Base-by-base conservation (phyloP, 345 rosid genomes). In the Excoecaria cochinchinensis region DNA sequence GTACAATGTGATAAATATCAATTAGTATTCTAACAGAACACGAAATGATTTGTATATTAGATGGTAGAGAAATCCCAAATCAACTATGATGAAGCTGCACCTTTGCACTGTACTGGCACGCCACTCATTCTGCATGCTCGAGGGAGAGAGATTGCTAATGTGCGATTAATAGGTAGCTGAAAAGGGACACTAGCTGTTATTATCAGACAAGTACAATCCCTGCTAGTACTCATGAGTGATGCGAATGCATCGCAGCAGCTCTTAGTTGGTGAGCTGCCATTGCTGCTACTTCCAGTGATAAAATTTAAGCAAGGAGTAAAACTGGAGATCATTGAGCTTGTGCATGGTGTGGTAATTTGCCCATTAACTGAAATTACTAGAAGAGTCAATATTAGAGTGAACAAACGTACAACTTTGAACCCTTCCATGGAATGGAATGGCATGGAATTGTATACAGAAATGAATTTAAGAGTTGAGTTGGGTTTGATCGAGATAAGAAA, bases 231-330 rank as follows among this genome's bases (percentile, higher is more conserved):
- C 83, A 78, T 78, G 60, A 92, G 73, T 10, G 89, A 74, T 82
- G 82, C 87, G 21, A 95, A 77, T 16, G 94, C 74, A 71, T 74
- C 71, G 78, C 99, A 92, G 69, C 99, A 95, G 42, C 79, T 77
- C n/a, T 73, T 61, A 17, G 94, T 83, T 19, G 97, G 97, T 6
- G 92, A 72, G 11, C 80, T 8, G 21, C 91, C 92, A 12, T 89
- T 89, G 72, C 69, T 71, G 69, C 70, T 81, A 78, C 99, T 92
- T 68, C 99, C 97, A 0, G 99, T 92, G 53, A 92, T 53, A 75
- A 84, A 95, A 69, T 85, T 92, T 66, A 91, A 70, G 84, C 97
- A 95, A 10, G 97, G 99, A 3, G 97, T 86, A 85, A 95, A 95
- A 76, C 72, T 89, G 52, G 90, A 71, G 81, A 92, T 83, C 97